A percentile compares a stretch with the other conserved stretches of the same genome.
Conservation (phyloP, 169 alveolate genomes). For the Eimeria nieschulzi region DNA sequence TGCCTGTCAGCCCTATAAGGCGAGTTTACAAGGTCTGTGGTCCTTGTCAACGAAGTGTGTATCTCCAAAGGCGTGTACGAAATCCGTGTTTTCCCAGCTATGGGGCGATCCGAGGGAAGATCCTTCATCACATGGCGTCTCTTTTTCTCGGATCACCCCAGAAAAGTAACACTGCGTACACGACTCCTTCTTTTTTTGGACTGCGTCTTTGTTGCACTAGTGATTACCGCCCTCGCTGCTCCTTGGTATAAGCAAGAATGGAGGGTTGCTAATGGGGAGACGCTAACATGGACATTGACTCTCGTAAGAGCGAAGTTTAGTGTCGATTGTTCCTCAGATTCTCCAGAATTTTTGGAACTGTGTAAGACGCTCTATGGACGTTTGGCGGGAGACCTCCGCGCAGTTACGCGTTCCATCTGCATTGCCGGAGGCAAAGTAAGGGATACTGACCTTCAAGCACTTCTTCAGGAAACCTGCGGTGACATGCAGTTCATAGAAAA, state of each 20-base stretch:
- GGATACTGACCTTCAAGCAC: constrained; percentile 28
- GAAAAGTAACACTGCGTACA: background rate
- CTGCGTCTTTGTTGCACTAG: background rate
- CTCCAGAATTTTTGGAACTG: constrained; percentile 26
- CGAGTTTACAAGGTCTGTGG: no score
- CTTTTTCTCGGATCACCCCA: constrained; percentile 36
- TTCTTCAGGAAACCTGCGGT: constrained; percentile 18
- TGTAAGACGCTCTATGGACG: constrained; percentile 24
- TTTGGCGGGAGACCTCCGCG: constrained; percentile 38
- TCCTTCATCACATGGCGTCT: background rate
- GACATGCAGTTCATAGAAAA: constrained; percentile 44
- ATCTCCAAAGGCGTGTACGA: no score
- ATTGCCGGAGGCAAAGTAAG: constrained; percentile 13
- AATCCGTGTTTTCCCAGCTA: no score
- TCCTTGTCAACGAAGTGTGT: no score
- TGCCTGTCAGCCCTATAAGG: no score
- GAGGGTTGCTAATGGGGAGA: constrained; percentile 43
- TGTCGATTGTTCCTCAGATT: constrained; percentile 45
- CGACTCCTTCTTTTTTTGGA: constrained; percentile 17
- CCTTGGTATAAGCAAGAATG: constrained; percentile 43
- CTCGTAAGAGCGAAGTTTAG: constrained; percentile 21
- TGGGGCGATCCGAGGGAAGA: no score
- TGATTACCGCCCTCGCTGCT: background rate
- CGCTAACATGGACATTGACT: constrained; percentile 20
- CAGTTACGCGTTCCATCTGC: constrained; percentile 40